These are phyloP conservation scores for Apiotrichum porosum DNA, from an alignment of 1,284 basidiomycete genomes.

Conservation along the genomic window DNA sequence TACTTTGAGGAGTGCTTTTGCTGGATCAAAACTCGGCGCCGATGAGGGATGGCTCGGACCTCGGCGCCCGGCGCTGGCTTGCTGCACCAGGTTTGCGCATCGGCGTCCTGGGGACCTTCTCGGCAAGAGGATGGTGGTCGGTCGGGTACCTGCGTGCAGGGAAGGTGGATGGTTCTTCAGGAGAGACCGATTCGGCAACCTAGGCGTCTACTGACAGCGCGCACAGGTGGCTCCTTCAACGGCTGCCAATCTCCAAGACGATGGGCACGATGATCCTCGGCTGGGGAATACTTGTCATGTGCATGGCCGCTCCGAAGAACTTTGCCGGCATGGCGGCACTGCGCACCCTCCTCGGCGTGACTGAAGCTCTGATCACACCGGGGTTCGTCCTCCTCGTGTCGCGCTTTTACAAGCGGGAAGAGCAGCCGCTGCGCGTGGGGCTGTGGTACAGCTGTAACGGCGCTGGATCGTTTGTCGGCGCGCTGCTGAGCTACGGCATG, in stretches of 20 bases:
- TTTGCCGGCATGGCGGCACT: constrained; percentile 38
- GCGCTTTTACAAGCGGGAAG: constrained; percentile 41
- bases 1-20: too few species aligned
- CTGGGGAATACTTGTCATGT: constrained; percentile 43
- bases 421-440: constrained; percentile 39
- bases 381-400: constrained; percentile 42
- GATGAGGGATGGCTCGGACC: too few species aligned
- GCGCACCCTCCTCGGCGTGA: constrained; percentile 37
- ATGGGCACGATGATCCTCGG: constrained; percentile 29
- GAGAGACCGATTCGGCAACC: too few species aligned
- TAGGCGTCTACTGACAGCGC: too few species aligned
- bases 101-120: too few species aligned
- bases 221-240: constrained; percentile 22
- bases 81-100: too few species aligned
- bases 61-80: too few species aligned
- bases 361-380: constrained; percentile 43
- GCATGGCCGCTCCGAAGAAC: constrained; percentile 36
- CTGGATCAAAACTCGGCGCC: too few species aligned
- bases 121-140: too few species aligned
- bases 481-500: constrained; percentile 35
- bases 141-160: too few species aligned
- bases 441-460: constrained; percentile 42
- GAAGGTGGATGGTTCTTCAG: too few species aligned
- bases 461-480: constrained; percentile 30
- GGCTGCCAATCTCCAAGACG: constrained; percentile 27